These are phyloP conservation scores for Trichoderma atroviride DNA, from an alignment of 2,329 filamentous ascomycete species.

Conservation along the genomic window DNA sequence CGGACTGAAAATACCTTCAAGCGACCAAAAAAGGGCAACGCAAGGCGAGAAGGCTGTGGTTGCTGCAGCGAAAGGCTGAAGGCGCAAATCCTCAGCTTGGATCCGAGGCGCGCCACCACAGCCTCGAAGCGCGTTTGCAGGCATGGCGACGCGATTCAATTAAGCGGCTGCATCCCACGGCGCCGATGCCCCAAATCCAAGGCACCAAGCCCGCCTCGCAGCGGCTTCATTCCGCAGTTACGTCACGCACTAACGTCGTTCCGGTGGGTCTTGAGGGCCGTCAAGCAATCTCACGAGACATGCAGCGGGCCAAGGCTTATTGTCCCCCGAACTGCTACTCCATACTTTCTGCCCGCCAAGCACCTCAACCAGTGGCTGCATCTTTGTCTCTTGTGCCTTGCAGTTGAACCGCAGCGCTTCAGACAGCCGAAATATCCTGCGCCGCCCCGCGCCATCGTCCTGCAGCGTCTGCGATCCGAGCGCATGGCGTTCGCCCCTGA, in stretches of 20 bases:
- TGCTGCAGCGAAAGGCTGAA: not conserved
- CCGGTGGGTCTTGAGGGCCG: slow-evolving; percentile 8
- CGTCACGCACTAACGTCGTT: slow-evolving; percentile 12
- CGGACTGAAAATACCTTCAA: not conserved
- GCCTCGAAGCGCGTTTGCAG: not conserved
- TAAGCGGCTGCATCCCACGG: slow-evolving; percentile 12
- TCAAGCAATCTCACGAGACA: slow-evolving; percentile 8
- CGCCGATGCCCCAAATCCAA: not conserved
- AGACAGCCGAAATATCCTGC: not conserved
- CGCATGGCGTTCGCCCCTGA: slow-evolving; percentile 37
- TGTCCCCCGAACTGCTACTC: not conserved
- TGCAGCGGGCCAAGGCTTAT: not conserved
- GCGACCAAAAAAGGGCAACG: not conserved
- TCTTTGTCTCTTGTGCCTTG: slow-evolving; percentile 7
- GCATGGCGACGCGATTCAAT: slow-evolving; percentile 22
- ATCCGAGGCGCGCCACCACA: slow-evolving; percentile 9
- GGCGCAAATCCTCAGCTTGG: not conserved
- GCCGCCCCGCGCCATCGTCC: not conserved
- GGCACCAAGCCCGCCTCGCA: not conserved
- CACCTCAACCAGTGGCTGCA: not conserved
- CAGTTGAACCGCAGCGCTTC: not conserved
- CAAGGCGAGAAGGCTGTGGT: not conserved
- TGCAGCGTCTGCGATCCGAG: slow-evolving; percentile 14
- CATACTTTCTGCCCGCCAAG: not conserved
- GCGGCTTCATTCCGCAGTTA: not conserved